A percentile compares a stretch with the other conserved stretches of the same genome.
phyloP scores from a whole-genome alignment of 345 rosid species.

The Lagerstroemia speciosa region DNA sequence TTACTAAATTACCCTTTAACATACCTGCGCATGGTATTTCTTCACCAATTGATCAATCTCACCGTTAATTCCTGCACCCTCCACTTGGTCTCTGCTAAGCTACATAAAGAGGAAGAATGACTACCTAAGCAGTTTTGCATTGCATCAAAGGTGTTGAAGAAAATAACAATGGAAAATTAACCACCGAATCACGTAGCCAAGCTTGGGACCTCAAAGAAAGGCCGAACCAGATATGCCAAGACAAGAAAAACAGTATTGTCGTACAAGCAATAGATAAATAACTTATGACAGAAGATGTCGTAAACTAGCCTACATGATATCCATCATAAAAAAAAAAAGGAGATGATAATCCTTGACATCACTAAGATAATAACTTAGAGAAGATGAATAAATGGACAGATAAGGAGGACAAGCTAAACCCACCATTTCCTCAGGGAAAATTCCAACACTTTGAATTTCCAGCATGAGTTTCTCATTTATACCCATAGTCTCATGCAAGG shows the following conservation, averaged over 20 bases:
- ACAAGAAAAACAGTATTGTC: background rate
- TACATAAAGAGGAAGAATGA: conserved; percentile 22
- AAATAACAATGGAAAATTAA: background rate
- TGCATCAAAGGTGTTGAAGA: background rate
- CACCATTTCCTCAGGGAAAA: conserved; percentile 72
- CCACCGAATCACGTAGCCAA: background rate
- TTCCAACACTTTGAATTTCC: conserved; percentile 81
- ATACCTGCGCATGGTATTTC: conserved; percentile 60
- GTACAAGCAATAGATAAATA: background rate
- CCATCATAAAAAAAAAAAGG: background rate
- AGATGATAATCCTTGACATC: background rate
- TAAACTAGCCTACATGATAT: background rate
- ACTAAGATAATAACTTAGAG: background rate
- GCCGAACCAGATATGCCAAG: conserved; percentile 4
- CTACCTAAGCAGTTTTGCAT: background rate
- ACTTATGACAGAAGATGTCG: background rate
- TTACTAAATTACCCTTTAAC: conserved; percentile 7
- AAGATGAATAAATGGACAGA: background rate
- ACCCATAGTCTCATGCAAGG: conserved; percentile 49
- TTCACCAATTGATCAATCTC: conserved; percentile 59
- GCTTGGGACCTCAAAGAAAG: background rate
- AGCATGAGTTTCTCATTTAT: conserved; percentile 58
- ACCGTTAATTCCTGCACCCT: conserved; percentile 49
- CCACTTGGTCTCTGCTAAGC: conserved; percentile 41
- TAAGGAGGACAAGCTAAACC: conserved; percentile 13